phyloP scores from a whole-genome alignment of 164 flowering plant genomes.

The Aristolochia contorta region DNA sequence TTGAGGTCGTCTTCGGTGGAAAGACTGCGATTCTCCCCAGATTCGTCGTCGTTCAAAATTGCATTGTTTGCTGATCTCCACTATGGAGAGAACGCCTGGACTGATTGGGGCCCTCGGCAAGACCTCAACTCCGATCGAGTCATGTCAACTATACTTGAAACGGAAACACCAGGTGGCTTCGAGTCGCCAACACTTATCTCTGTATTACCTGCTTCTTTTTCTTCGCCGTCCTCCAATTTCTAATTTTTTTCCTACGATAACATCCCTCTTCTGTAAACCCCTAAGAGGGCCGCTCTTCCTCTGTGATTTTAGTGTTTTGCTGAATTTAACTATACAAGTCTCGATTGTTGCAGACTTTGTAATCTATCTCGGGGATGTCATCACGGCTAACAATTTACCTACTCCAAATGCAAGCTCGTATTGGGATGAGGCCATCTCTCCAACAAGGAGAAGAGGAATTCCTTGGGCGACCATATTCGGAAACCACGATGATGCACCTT shows the following conservation, averaged over 20 bases:
- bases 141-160: slow-evolving; percentile 58
- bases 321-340: background rate
- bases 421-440: slow-evolving; percentile 75
- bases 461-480: slow-evolving; percentile 81
- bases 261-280: too few species aligned
- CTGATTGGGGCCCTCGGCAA: slow-evolving; percentile 82
- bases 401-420: slow-evolving; percentile 69
- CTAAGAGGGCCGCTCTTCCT: background rate
- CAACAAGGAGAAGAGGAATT: slow-evolving; percentile 53
- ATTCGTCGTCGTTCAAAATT: slow-evolving; percentile 39
- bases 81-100: slow-evolving; percentile 80
- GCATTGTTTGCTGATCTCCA: slow-evolving; percentile 83
- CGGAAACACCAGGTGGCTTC: slow-evolving; percentile 55
- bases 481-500: slow-evolving; percentile 81
- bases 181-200: background rate
- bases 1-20: slow-evolving; percentile 4
- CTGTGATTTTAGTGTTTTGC: background rate
- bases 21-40: slow-evolving; percentile 15
- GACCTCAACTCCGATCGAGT: slow-evolving; percentile 50
- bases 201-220: background rate
- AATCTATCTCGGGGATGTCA: slow-evolving; percentile 76
- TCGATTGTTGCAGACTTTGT: slow-evolving; percentile 50
- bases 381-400: slow-evolving; percentile 73
- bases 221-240: background rate
- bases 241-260: too few species aligned